Evolutionary conservation across 148 eudicot species (phyloP), one percentile per base, ranked within the genome.

Genomic region (Persicaria maculosa): DNA sequence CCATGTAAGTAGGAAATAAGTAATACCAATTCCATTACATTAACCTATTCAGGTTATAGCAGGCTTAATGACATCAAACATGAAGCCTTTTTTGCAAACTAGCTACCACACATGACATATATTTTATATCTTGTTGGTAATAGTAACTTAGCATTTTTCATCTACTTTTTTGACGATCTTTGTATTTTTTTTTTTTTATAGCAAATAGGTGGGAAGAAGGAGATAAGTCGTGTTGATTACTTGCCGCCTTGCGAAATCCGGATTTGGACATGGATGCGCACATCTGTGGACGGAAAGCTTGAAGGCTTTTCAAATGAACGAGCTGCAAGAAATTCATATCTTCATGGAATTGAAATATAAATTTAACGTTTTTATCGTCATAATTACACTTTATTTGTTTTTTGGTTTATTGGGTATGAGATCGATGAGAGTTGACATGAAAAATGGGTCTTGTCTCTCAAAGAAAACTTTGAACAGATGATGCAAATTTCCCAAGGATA

Each of bases 351-450:
- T n/a, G 17, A 19, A 74, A 19, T 44, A 20, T 16, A 19, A 9
- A 22, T 22, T 48, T 7, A 7, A 55, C 46, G 11, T 44, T 54
- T 17, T 74, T 62, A n/a, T 43, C 48, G 52, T 52, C 59, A 44
- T 12, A 57, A 20, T 44, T 58, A 10, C 43, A 4, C 12, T 6
- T 11, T 59, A n/a, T n/a, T n/a, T n/a, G n/a, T 16, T 20, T 50
- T 31, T 11, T 75, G 72, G 46, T 69, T 77, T 5, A 70, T 59
- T 84, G 92, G 97, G 88, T 95, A 92, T 68, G 98, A 92, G n/a
- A n/a, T n/a, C n/a, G 81, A 92, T 95, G 97, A 90, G 96, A 75
- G 92, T 95, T 84, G 87, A 95, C 88, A 89, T 90, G 86, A 83
- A 92, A 84, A 87, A 76, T 69, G n/a, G 93, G 96, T 59, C 79